A percentile compares a stretch with the other conserved stretches of the same genome.
Evolutionary conservation across 768 basidiomycete genomes (phyloP).

Genomic region (Crassisporium funariophilum): DNA sequence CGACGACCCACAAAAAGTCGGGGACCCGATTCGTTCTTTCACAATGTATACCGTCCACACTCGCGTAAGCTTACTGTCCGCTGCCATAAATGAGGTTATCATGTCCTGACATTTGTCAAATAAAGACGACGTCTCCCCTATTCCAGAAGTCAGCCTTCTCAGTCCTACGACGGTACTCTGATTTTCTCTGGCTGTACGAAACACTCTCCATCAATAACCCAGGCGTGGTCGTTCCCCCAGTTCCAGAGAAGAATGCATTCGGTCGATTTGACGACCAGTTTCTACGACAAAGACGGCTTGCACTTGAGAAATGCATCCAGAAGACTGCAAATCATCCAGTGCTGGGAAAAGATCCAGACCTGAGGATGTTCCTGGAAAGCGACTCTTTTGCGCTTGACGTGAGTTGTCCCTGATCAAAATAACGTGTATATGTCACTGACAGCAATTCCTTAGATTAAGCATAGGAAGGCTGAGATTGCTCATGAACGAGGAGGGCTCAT

Average conservation of each 20-base stretch:
- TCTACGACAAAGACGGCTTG: conserved; percentile 80
- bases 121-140: conserved; percentile 80
- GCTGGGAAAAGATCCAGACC: conserved; percentile 82
- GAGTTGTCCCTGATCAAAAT: conserved; percentile 32
- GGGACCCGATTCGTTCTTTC: conserved; percentile 92
- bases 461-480: conserved; percentile 74
- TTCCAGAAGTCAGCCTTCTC: conserved; percentile 87
- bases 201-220: conserved; percentile 88
- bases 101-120: conserved; percentile 4
- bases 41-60: conserved; percentile 98
- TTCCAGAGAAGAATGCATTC: conserved; percentile 93
- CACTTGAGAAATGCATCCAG: conserved; percentile 86
- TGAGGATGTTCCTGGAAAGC: conserved; percentile 90
- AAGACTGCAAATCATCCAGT: conserved; percentile 95
- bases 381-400: conserved; percentile 92
- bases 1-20: conserved; percentile 96
- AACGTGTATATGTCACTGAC: neutral
- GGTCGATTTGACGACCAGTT: conserved; percentile 94
- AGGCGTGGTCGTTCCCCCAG: conserved; percentile 95
- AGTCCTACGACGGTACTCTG: conserved; percentile 94
- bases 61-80: conserved; percentile 47
- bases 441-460: conserved; percentile 69
- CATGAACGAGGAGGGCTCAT: conserved; percentile 83
- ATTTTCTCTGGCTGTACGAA: conserved; percentile 97
- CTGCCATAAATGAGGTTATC: neutral